phyloP scores from a whole-genome alignment of 768 basidiomycete species.

The Aureoboletus auriporus region DNA sequence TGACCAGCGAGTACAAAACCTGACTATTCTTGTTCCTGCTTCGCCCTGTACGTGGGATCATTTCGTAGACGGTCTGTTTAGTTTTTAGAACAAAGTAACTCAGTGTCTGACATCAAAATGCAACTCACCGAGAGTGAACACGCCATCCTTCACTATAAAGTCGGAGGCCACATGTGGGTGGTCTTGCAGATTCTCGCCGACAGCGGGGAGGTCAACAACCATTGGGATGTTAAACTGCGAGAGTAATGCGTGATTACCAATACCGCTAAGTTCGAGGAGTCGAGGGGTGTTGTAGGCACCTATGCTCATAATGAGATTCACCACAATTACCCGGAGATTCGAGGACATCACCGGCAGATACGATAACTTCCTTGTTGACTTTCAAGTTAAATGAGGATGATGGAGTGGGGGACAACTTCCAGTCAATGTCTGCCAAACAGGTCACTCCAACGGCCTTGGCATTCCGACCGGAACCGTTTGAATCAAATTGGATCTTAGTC shows the following conservation, averaged over 20 bases:
- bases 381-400: no score
- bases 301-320: not conserved
- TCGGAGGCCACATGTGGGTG: constrained; percentile 10
- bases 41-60: constrained; percentile 6
- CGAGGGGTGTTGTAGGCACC: constrained; percentile 16
- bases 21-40: constrained; percentile 15
- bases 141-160: no score
- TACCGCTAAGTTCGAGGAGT: constrained; percentile 17
- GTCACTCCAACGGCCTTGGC: constrained; percentile 7
- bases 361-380: no score
- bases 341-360: no score
- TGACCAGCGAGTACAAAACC: not conserved
- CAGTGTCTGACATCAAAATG: no score
- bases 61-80: no score
- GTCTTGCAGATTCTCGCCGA: constrained; percentile 20
- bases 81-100: no score
- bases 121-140: no score
- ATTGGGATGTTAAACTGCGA: constrained; percentile 6
- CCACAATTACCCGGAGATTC: no score
- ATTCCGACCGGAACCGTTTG: not conserved
- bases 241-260: constrained; percentile 13
- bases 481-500: constrained; percentile 10
- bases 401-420: no score
- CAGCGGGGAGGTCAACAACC: constrained; percentile 12
- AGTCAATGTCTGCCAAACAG: constrained; percentile 10